phyloP scores from a whole-genome alignment of 2,329 filamentous ascomycete genomes.

The Botrytis hyacinthi region DNA sequence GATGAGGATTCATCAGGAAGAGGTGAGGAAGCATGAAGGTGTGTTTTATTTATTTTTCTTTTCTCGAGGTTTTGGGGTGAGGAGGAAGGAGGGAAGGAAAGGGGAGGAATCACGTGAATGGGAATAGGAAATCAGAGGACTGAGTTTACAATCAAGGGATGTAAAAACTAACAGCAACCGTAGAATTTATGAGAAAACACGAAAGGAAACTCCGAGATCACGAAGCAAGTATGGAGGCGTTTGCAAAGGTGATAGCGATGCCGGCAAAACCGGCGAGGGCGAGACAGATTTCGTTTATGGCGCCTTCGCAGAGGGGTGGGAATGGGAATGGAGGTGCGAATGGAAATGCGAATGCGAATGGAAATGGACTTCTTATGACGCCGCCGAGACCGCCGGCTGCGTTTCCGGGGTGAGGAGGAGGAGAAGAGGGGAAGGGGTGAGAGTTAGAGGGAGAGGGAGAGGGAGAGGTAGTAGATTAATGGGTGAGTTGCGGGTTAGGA shows the following conservation, averaged over 20 bases:
- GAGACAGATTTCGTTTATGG: constrained; percentile 33
- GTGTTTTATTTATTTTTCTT: not conserved
- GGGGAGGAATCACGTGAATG: not conserved
- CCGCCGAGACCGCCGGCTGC: not conserved
- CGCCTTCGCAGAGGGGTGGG: constrained; percentile 14
- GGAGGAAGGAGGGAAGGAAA: too few species aligned
- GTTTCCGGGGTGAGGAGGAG: not conserved
- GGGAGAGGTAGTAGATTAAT: not conserved
- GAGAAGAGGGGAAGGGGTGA: not conserved
- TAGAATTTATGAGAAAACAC: constrained; percentile 29
- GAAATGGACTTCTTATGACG: not conserved
- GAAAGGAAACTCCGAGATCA: constrained; percentile 32
- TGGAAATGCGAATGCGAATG: not conserved
- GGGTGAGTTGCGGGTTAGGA: not conserved
- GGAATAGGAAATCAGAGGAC: too few species aligned
- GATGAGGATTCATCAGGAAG: constrained; percentile 36
- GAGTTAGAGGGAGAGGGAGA: not conserved
- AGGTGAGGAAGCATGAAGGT: constrained; percentile 35
- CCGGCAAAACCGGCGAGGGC: constrained; percentile 33
- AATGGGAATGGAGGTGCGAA: not conserved
- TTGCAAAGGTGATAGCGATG: constrained; percentile 39
- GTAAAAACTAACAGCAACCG: not conserved
- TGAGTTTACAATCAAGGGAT: too few species aligned
- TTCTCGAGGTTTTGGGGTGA: too few species aligned
- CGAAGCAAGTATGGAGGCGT: constrained; percentile 36